Evolutionary conservation across 2,329 filamentous ascomycete genomes (phyloP).

Genomic region (Xylogone sp.): DNA sequence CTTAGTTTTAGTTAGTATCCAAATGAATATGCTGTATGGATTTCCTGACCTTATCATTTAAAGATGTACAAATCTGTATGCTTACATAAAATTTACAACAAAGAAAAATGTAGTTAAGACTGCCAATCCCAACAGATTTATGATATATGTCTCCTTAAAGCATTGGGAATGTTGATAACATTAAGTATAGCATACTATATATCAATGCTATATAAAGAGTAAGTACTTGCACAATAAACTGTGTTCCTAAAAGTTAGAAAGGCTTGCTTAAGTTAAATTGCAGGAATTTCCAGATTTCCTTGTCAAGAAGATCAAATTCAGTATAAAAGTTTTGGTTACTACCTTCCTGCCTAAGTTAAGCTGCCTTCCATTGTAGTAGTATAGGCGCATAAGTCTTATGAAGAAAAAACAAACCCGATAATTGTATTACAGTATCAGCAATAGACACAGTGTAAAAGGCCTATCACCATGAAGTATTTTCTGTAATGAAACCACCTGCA

Average conservation of each 20-base stretch:
- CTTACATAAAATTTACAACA: conserved; percentile 37
- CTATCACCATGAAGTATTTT: conserved; percentile 31
- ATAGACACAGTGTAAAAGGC: conserved; percentile 31
- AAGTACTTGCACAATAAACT: conserved; percentile 47
- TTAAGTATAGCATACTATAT: conserved; percentile 49
- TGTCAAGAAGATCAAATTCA: conserved; percentile 44
- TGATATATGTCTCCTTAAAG: conserved; percentile 53
- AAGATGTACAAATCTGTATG: conserved; percentile 21
- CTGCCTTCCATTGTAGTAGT: conserved; percentile 37
- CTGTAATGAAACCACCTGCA: conserved; percentile 27
- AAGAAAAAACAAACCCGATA: conserved; percentile 32
- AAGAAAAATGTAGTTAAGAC: conserved; percentile 46
- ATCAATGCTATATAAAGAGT: conserved; percentile 44
- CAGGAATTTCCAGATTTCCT: conserved; percentile 20
- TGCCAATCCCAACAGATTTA: conserved; percentile 50
- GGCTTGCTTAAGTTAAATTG: conserved; percentile 33
- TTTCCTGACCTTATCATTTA: conserved; percentile 24
- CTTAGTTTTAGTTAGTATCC: too few relatives aligned
- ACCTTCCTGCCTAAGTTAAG: conserved; percentile 40
- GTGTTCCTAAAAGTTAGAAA: conserved; percentile 46
- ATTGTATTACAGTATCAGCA: conserved; percentile 25
- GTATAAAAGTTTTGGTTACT: conserved; percentile 39
- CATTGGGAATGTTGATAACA: conserved; percentile 53
- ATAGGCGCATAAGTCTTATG: conserved; percentile 44
- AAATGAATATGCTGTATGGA: too few relatives aligned